Percentiles rank a stretch among this genome's conserved stretches.
These are phyloP conservation scores for Phaseolus lunatus DNA, from an alignment of 306 rosid species.

Conservation along the genomic window DNA sequence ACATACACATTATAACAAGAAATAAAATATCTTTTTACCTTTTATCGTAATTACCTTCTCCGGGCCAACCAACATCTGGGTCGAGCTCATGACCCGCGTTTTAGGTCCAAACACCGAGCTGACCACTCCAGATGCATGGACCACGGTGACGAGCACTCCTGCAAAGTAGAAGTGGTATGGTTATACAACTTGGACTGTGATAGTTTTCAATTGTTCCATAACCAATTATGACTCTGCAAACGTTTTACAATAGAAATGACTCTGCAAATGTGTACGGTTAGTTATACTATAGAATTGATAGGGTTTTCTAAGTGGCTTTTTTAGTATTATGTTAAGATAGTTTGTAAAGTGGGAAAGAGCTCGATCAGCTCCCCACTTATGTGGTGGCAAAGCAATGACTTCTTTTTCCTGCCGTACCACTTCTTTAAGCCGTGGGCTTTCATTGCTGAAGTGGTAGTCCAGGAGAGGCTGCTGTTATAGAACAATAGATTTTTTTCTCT, in stretches of 20 bases:
- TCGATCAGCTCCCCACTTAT: not conserved
- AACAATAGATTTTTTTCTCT: not conserved
- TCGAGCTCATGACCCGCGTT: no score
- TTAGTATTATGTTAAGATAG: not conserved
- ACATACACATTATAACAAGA: no score
- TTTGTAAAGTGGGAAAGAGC: not conserved
- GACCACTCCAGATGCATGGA: no score
- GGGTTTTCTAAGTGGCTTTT: not conserved
- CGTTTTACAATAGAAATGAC: no score
- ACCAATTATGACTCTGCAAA: not conserved
- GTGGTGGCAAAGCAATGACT: not conserved
- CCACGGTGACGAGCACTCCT: no score
- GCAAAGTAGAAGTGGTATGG: not conserved
- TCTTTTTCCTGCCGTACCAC: not conserved
- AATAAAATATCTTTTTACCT: no score
- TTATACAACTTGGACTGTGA: not conserved
- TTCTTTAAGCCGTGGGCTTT: not conserved
- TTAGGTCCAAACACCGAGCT: no score
- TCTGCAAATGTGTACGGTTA: not conserved
- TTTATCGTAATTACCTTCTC: no score
- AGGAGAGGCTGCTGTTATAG: no score
- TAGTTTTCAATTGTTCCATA: not conserved
- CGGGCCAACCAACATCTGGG: no score
- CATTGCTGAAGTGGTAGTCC: not conserved
- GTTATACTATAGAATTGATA: not conserved